Conservation (phyloP, 1,284 basidiomycete genomes). For the Trametes versicolor region DNA sequence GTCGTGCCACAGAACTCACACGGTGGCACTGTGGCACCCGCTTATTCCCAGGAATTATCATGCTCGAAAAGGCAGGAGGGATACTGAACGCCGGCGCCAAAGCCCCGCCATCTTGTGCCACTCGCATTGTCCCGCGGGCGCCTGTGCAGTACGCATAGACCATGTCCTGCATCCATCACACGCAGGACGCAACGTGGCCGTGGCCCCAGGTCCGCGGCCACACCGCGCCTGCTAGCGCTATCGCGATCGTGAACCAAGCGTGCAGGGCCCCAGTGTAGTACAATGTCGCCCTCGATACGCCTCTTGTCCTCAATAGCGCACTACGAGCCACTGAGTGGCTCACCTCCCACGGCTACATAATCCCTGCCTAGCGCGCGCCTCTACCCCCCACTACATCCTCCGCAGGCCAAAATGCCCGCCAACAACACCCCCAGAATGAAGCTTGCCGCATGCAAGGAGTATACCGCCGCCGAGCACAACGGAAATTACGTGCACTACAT, state of each 20-base stretch:
- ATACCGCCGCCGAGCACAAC: constrained; percentile 8
- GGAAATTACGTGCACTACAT: constrained; percentile 11
- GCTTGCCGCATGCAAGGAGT: constrained; percentile 9
- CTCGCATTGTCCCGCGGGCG: too few species aligned
- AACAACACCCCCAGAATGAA: background rate
- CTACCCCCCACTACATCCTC: background rate
- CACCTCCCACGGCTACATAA: constrained; percentile 6
- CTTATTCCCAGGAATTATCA: background rate
- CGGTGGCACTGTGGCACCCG: background rate
- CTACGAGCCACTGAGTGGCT: background rate
- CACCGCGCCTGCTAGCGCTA: background rate
- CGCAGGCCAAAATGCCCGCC: background rate
- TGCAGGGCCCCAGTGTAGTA: background rate
- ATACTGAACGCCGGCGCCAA: constrained; percentile 22
- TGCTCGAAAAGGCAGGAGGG: constrained; percentile 12
- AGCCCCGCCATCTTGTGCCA: too few species aligned
- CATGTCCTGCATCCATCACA: background rate
- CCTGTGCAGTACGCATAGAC: constrained; percentile 1
- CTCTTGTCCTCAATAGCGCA: background rate
- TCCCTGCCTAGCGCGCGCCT: constrained; percentile 1
- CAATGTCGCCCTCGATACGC: background rate
- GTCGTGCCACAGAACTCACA: background rate
- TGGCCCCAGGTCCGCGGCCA: background rate
- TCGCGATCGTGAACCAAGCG: background rate
- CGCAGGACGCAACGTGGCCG: background rate